These are phyloP conservation scores for Ostreobium quekettii DNA, from an alignment of 139 green algal species.

Conservation along the genomic window DNA sequence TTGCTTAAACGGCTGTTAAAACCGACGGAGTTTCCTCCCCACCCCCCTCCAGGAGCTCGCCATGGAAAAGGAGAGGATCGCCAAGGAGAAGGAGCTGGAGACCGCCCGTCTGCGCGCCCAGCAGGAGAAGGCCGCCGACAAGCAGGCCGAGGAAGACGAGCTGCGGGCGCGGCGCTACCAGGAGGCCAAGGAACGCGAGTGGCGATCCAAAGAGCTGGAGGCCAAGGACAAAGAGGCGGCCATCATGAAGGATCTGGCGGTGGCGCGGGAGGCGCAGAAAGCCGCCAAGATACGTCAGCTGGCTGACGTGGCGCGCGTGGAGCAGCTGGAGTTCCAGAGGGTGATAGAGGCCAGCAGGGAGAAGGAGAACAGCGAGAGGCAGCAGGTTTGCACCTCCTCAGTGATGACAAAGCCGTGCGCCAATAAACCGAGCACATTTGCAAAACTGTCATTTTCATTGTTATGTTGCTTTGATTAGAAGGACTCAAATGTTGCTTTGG, in stretches of 20 bases:
- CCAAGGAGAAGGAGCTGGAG: slow-evolving; percentile 74
- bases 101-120: slow-evolving; percentile 65
- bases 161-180: slow-evolving; percentile 58
- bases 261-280: slow-evolving; percentile 61
- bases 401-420: no score
- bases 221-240: slow-evolving; percentile 36
- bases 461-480: no score
- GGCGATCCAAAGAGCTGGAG: slow-evolving; percentile 58
- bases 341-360: slow-evolving; percentile 56
- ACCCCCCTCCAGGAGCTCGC: slow-evolving; percentile 29
- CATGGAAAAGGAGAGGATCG: slow-evolving; percentile 58
- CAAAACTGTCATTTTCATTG: no score
- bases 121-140: slow-evolving; percentile 72
- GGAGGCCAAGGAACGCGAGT: slow-evolving; percentile 68
- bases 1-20: neutral
- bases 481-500: no score
- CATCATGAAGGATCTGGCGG: slow-evolving; percentile 53
- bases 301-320: slow-evolving; percentile 56
- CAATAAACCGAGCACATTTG: no score
- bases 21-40: neutral
- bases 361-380: slow-evolving; percentile 47
- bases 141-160: slow-evolving; percentile 73
- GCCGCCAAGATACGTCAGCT: slow-evolving; percentile 51
- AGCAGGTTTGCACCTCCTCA: slow-evolving; percentile 27
- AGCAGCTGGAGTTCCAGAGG: slow-evolving; percentile 67